phyloP scores from a whole-genome alignment of 352 stramenopile species.

The Phytopythium cucurbitacearum region DNA sequence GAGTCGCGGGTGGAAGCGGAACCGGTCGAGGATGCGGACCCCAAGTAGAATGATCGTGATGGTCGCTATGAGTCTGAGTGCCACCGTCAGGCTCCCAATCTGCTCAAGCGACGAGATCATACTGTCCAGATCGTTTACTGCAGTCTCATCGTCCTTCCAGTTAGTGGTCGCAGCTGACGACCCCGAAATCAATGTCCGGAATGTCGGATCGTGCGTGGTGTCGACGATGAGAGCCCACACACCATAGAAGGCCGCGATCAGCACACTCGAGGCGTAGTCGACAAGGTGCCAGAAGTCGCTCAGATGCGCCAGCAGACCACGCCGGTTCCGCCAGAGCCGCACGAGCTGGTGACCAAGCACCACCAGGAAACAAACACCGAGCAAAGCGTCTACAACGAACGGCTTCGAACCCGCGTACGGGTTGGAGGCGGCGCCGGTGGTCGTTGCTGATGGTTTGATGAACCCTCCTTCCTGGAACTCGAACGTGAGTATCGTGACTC shows the following conservation, averaged over 20 bases:
- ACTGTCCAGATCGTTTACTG: conserved; percentile 11
- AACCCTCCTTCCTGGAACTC: conserved; percentile 34
- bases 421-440: conserved; percentile 16
- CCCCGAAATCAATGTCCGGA: conserved; percentile 34
- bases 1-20: conserved; percentile 38
- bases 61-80: conserved; percentile 22
- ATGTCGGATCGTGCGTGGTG: conserved; percentile 28
- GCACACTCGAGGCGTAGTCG: conserved; percentile 14
- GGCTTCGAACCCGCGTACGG: conserved; percentile 7
- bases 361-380: conserved; percentile 16
- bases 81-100: conserved; percentile 16
- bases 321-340: conserved; percentile 11
- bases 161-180: conserved; percentile 24
- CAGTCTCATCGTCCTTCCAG: conserved; percentile 20
- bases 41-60: conserved; percentile 21
- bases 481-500: conserved; percentile 26
- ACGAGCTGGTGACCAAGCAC: conserved; percentile 9
- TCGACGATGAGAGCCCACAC: conserved; percentile 33
- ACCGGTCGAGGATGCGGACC: conserved; percentile 28
- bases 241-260: conserved; percentile 35
- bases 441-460: conserved; percentile 18
- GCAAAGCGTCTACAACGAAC: conserved; percentile 14
- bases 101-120: conserved; percentile 26
- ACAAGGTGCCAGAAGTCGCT: conserved; percentile 21
- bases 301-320: background rate